These are phyloP conservation scores for Cystobasidium slooffiae DNA, from an alignment of 1,284 basidiomycete species.

Conservation along the genomic window DNA sequence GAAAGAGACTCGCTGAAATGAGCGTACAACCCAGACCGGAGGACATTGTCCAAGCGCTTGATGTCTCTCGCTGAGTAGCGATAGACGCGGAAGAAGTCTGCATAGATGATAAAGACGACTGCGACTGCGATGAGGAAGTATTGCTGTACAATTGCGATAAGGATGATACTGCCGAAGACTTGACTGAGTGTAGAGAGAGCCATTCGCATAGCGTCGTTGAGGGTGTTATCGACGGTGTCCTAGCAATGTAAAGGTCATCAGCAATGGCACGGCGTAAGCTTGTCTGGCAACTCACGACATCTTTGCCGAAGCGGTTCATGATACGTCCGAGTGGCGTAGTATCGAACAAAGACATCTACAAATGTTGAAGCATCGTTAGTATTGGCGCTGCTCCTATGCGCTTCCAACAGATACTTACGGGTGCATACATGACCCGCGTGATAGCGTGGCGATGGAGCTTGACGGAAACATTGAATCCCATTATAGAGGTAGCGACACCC, in stretches of 20 bases:
- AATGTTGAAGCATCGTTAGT: neutral
- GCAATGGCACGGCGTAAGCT: neutral
- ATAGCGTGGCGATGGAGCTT: conserved; percentile 63
- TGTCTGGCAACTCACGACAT: conserved; percentile 60
- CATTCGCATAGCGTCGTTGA: conserved; percentile 75
- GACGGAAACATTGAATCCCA: conserved; percentile 50
- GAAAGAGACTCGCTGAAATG: conserved; percentile 88
- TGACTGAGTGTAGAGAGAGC: conserved; percentile 67
- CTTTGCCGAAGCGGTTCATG: conserved; percentile 70
- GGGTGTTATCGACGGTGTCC: conserved; percentile 80
- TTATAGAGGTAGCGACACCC: conserved; percentile 44
- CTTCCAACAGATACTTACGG: conserved; percentile 53
- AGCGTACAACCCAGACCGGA: conserved; percentile 75
- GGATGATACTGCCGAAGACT: conserved; percentile 74
- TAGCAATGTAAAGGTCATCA: neutral
- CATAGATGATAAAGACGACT: conserved; percentile 62
- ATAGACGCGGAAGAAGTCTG: conserved; percentile 73
- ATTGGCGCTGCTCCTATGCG: too few relatives aligned
- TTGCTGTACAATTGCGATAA: conserved; percentile 66
- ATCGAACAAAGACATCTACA: conserved; percentile 72
- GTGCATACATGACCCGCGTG: conserved; percentile 68
- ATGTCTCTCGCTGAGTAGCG: conserved; percentile 84
- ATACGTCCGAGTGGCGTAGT: conserved; percentile 82
- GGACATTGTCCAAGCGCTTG: conserved; percentile 72
- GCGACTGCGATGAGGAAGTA: conserved; percentile 76